phyloP scores from a whole-genome alignment of 129 eudicot species.

The Tagetes patula region DNA sequence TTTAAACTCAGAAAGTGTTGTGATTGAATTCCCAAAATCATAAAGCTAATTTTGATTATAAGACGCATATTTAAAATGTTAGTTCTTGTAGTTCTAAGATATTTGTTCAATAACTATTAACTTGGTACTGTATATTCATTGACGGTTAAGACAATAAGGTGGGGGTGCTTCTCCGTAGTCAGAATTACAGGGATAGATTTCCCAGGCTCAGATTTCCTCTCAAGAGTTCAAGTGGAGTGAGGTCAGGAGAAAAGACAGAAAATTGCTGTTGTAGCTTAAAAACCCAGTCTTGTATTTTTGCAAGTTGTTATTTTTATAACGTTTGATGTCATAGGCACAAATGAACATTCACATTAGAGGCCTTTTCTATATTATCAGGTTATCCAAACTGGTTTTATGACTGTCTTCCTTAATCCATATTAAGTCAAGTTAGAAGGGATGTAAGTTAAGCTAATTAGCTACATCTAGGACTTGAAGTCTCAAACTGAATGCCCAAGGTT shows the following conservation, averaged over 20 bases:
- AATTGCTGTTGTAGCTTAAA: background rate
- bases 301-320: background rate
- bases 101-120: conserved; percentile 1
- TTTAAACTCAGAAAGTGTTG: background rate
- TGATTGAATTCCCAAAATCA: background rate
- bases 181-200: background rate
- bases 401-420: background rate
- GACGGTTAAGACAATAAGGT: background rate
- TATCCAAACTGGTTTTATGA: background rate
- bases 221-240: background rate
- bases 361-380: background rate
- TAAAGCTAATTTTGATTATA: conserved; percentile 17
- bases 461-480: conserved; percentile 10
- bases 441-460: background rate
- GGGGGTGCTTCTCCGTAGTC: background rate
- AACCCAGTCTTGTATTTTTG: conserved; percentile 4
- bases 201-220: conserved; percentile 4
- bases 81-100: conserved; percentile 18
- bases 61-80: background rate
- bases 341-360: background rate
- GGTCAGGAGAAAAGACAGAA: background rate
- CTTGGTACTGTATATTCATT: background rate
- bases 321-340: conserved; percentile 1
- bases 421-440: background rate
- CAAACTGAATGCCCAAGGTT: conserved; percentile 11